These are phyloP conservation scores for Rhodotorula toruloides DNA, from an alignment of 768 basidiomycete genomes.

Conservation along the genomic window DNA sequence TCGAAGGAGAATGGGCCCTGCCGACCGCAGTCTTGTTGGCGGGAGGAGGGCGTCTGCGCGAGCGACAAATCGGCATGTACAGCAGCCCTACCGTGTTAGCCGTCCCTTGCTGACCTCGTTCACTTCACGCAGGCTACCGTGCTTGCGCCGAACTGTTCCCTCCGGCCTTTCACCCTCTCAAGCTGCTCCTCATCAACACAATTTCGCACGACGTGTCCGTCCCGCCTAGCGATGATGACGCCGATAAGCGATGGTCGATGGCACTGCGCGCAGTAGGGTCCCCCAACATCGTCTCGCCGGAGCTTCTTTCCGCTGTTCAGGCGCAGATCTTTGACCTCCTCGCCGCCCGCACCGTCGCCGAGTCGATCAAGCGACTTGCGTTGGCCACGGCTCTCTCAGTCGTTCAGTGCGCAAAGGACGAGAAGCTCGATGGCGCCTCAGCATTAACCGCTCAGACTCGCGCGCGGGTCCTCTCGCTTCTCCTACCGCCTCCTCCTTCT, in stretches of 20 bases:
- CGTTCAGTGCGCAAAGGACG: background rate
- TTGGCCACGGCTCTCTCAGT: constrained; percentile 9
- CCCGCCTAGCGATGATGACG: background rate
- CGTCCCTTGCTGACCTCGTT: too few species aligned
- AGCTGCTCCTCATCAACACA: constrained; percentile 33
- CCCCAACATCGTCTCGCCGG: constrained; percentile 2
- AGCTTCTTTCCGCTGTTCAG: constrained; percentile 10
- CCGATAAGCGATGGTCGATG: background rate
- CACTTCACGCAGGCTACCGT: constrained; percentile 14
- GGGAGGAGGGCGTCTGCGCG: constrained; percentile 1
- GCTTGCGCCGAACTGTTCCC: constrained; percentile 30
- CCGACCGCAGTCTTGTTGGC: constrained; percentile 13
- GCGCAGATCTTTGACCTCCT: constrained; percentile 21
- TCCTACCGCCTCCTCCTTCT: constrained; percentile 3
- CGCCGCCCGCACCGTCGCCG: background rate
- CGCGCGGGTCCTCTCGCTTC: background rate
- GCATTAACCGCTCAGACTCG: background rate
- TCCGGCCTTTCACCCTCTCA: constrained; percentile 7
- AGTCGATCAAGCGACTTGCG: constrained; percentile 7
- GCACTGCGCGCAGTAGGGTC: constrained; percentile 9
- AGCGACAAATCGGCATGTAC: constrained; percentile 12
- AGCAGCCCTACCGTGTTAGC: background rate
- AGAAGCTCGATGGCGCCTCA: background rate
- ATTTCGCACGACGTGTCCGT: constrained; percentile 20
- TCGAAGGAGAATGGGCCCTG: constrained; percentile 1